Evolutionary conservation across 352 stramenopile species (phyloP), one percentile per base, ranked within the genome.

Genomic region (Phytopythium oedochilum): DNA sequence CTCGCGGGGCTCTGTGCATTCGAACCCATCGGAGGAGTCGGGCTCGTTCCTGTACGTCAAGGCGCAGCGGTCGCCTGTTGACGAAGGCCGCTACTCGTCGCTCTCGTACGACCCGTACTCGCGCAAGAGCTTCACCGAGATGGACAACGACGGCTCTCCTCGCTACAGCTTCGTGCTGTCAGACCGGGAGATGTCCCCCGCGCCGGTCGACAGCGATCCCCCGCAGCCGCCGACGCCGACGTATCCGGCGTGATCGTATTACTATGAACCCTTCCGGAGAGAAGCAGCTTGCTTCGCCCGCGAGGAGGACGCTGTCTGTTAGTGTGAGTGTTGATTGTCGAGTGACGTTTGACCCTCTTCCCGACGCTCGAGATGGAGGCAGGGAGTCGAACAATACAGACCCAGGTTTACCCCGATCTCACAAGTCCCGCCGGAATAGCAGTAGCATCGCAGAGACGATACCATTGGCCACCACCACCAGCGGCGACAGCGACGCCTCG

Each of bases 91-190:
- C 15, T 56, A 65, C 20, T 71, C 64, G 17, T 84, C 71, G 36
- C 57, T 84, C 18, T 84, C 73, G n/a, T 84, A 84, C 22, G 69
- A 84, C 55, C 73, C 73, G 43, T 80, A 78, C 52, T 68, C 64
- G 12, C 61, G 71, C 3, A 43, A 57, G 56, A 78, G 68, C 38
- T 80, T 78, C 35, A 55, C 60, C 32, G 61, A 76, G 45, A 59
- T 61, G 26, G 60, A 43, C 17, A 36, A 54, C 20, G 68, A 78
- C 25, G 32, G 57, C 46, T 64, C 58, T 4, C 47, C 47, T 9
- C 58, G 71, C 57, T 72, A 75, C 53, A 78, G 71, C 53, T 79
- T 82, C 39, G 59, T 59, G 32, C 47, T 78, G 17, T 72, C 72
- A 4, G 72, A 71, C 29, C 55, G 35, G 1, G 57, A 71, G 39